A percentile compares a stretch with the other conserved stretches of the same genome.
Evolutionary conservation across 2,329 filamentous ascomycete species (phyloP).

Genomic region (Elsinoe necatrix): DNA sequence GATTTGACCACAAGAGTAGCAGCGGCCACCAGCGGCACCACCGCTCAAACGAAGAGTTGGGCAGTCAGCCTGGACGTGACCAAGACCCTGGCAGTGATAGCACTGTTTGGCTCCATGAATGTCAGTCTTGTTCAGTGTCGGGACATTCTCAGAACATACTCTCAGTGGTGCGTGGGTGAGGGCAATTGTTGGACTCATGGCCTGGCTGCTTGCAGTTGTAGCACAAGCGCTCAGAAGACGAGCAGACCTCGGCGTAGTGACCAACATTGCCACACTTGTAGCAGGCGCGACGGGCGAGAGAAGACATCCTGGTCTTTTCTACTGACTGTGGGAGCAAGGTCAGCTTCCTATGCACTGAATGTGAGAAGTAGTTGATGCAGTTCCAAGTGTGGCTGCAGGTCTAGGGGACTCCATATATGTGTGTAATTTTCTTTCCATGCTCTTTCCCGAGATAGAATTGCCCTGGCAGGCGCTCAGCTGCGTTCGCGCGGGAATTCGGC

Average conservation of each 20-base stretch:
- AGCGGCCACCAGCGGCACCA: conserved; percentile 71
- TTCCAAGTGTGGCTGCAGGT: neutral
- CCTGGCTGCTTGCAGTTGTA: conserved; percentile 98
- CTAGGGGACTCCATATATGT: neutral
- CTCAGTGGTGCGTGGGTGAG: conserved; percentile 91
- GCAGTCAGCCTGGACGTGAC: conserved; percentile 98
- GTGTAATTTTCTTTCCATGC: neutral
- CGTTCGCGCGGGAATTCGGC: neutral
- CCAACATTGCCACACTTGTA: conserved; percentile 47
- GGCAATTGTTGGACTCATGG: conserved; percentile 97
- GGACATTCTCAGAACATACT: conserved; percentile 42
- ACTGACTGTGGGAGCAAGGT: neutral
- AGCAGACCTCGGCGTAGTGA: conserved; percentile 76
- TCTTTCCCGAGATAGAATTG: neutral
- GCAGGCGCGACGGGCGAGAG: conserved; percentile 46
- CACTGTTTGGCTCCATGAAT: conserved; percentile 75
- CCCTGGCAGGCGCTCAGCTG: neutral
- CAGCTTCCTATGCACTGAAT: neutral
- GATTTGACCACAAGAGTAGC: conserved; percentile 91
- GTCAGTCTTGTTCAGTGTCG: conserved; percentile 20
- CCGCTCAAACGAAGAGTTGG: conserved; percentile 87
- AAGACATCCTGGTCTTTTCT: conserved; percentile 37
- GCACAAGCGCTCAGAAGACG: conserved; percentile 94
- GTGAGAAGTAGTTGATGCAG: neutral
- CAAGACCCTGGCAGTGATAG: conserved; percentile 98